Conservation (phyloP, 2,329 filamentous ascomycete species). For the Cryphonectria naterciae region DNA sequence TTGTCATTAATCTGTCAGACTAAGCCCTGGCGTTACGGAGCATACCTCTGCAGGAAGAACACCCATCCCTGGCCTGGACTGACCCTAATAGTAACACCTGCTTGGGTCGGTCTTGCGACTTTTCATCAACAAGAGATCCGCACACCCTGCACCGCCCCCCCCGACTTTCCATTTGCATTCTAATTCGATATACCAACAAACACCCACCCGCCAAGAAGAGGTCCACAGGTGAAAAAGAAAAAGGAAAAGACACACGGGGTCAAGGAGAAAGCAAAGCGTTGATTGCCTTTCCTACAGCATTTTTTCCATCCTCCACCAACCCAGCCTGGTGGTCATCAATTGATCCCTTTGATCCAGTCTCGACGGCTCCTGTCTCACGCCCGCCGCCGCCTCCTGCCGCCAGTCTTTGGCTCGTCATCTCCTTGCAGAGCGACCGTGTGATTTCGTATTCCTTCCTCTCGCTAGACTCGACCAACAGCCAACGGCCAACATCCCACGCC, state of each 20-base stretch:
- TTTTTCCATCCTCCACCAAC: background rate
- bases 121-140: slow-evolving; percentile 13
- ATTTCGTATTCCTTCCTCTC: slow-evolving; percentile 18
- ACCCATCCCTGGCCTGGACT: slow-evolving; percentile 4
- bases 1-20: slow-evolving; percentile 6
- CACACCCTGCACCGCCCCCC: slow-evolving; percentile 6
- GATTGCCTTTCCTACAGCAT: background rate
- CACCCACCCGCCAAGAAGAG: background rate
- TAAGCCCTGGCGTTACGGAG: background rate
- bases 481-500: slow-evolving; percentile 2
- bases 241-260: background rate
- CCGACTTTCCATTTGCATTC: background rate
- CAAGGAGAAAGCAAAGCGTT: slow-evolving; percentile 9
- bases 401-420: slow-evolving; percentile 16
- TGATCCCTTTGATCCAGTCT: background rate
- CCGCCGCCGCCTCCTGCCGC: background rate
- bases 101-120: background rate
- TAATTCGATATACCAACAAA: background rate
- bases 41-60: background rate
- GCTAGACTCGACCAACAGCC: slow-evolving; percentile 10
- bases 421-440: background rate
- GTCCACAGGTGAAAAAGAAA: background rate
- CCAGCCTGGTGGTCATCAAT: background rate
- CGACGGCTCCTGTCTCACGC: background rate
- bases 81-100: background rate